These are phyloP conservation scores for Pulveroboletus sp. DNA, from an alignment of 768 basidiomycete genomes.

Conservation along the genomic window DNA sequence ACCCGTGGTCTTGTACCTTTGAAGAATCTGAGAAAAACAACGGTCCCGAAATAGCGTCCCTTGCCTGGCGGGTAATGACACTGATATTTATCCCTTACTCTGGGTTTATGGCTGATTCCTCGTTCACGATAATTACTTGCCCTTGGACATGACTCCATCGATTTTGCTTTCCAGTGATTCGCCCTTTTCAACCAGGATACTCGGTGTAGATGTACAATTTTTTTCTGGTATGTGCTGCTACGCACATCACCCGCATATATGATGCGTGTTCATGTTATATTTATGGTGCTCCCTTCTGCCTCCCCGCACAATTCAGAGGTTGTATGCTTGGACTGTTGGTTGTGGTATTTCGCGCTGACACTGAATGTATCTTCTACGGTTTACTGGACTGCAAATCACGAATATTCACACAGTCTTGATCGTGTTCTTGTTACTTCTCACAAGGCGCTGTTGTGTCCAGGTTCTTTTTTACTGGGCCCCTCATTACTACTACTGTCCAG, in stretches of 20 bases:
- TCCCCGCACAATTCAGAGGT: conserved; percentile 9
- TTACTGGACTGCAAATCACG: background rate
- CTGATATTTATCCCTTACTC: conserved; percentile 7
- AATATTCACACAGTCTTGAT: no score
- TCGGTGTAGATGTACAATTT: background rate
- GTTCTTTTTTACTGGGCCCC: no score
- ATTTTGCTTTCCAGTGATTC: conserved; percentile 10
- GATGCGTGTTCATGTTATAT: conserved; percentile 15
- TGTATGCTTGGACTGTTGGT: conserved; percentile 22
- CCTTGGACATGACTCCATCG: conserved; percentile 11
- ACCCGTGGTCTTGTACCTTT: conserved; percentile 23
- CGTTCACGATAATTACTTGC: conserved; percentile 6
- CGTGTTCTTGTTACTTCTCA: no score
- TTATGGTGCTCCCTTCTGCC: conserved; percentile 9
- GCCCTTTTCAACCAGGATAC: conserved; percentile 7
- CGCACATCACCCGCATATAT: conserved; percentile 7
- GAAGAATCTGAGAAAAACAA: conserved; percentile 16
- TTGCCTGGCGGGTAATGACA: background rate
- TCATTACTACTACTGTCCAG: background rate
- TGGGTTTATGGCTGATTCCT: conserved; percentile 1
- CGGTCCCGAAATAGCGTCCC: conserved; percentile 12
- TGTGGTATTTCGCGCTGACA: conserved; percentile 1
- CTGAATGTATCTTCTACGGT: conserved; percentile 13
- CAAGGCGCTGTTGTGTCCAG: no score
- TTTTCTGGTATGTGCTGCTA: background rate